phyloP scores from a whole-genome alignment of 768 basidiomycete species.

The Boletus reticuloceps region DNA sequence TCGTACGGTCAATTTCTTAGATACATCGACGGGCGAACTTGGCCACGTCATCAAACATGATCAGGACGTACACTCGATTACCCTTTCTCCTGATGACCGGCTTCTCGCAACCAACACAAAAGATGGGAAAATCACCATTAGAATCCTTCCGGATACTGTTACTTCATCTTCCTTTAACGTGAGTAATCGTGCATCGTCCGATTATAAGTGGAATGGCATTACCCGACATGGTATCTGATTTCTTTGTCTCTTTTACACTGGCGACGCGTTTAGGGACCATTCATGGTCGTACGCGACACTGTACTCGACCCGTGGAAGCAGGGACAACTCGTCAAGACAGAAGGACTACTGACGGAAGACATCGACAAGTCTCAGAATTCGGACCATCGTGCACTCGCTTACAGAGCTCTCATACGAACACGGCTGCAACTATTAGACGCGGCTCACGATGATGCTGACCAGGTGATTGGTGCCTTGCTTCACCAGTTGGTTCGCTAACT shows the following conservation, averaged over 20 bases:
- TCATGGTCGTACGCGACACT: too few species aligned
- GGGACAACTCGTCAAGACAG: too few species aligned
- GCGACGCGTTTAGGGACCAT: too few species aligned
- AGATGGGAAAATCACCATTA: not conserved
- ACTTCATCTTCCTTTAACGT: not conserved
- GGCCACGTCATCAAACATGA: not conserved
- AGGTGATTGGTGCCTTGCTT: not conserved
- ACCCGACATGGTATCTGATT: too few species aligned
- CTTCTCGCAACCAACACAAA: not conserved
- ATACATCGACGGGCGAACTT: not conserved
- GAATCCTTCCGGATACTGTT: too few species aligned
- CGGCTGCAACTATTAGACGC: not conserved
- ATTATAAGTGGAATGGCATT: not conserved
- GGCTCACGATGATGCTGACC: not conserved
- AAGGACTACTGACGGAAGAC: too few species aligned
- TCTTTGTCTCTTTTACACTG: too few species aligned
- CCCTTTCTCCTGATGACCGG: not conserved
- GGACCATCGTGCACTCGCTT: not conserved
- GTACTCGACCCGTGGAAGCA: too few species aligned
- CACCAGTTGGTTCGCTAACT: not conserved
- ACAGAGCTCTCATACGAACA: not conserved
- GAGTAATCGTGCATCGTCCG: not conserved
- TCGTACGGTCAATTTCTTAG: not conserved
- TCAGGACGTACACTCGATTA: not conserved
- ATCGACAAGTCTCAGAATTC: too few species aligned